These are phyloP conservation scores for Fusarium redolens DNA, from an alignment of 2,329 filamentous ascomycete species.

Conservation along the genomic window DNA sequence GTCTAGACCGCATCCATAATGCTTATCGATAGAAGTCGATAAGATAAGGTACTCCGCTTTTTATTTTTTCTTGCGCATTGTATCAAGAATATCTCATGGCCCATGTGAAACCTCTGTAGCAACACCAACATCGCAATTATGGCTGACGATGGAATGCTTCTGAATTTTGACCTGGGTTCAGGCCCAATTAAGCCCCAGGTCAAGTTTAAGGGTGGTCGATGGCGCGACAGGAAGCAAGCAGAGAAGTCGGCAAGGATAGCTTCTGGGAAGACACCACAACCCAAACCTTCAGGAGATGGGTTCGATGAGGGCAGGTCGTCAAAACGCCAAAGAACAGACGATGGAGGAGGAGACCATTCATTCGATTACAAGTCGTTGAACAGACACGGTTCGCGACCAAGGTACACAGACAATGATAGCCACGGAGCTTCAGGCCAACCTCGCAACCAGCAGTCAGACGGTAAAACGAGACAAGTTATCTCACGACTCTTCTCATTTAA, in stretches of 20 bases:
- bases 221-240: conserved; percentile 87
- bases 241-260: conserved; percentile 49
- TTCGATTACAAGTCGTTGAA: conserved; percentile 31
- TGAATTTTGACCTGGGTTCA: conserved; percentile 88
- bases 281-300: conserved; percentile 38
- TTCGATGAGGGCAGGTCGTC: conserved; percentile 50
- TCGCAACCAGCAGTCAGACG: conserved; percentile 39
- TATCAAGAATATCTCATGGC: conserved; percentile 25
- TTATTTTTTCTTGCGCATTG: conserved; percentile 32
- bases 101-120: conserved; percentile 38
- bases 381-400: conserved; percentile 24
- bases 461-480: conserved; percentile 70
- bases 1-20: conserved; percentile 2
- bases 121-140: conserved; percentile 59
- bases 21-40: conserved; percentile 41
- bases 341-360: conserved; percentile 19
- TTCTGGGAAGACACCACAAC: conserved; percentile 32
- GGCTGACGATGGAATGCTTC: conserved; percentile 94
- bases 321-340: conserved; percentile 58
- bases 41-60: conserved; percentile 24
- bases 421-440: conserved; percentile 28
- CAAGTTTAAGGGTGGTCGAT: conserved; percentile 88
- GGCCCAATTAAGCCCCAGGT: conserved; percentile 70
- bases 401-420: conserved; percentile 25
- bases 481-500: conserved; percentile 95